Evolutionary conservation across 305 asterid species (phyloP), one percentile per base, ranked within the genome.

Genomic region (Fraxinus baroniana): DNA sequence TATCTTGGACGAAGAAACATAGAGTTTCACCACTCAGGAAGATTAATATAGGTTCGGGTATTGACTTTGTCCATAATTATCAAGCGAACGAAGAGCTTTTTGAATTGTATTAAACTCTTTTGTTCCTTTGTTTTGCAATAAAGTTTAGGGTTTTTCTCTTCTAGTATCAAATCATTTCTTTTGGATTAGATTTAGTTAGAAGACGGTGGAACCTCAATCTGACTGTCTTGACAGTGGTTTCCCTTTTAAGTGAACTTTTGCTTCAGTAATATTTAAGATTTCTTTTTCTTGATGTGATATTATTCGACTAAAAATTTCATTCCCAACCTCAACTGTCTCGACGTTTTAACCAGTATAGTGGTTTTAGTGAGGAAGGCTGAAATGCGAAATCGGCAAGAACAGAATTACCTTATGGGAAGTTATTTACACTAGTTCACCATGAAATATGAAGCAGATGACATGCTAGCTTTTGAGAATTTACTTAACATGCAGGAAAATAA

Each of bases 51-150:
- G 98, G 97, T 94, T 93, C 98, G 98, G 97, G 98, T 91, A 95
- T 93, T 93, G 98, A 95, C 98, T 81, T 68, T 97, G 97, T 35
- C 93, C 98, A 1, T 15, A 94, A 94, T 95, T 22, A 94, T 95
- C 84, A 95, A 94, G 84, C 94, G 18, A 86, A 87, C 88, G 81
- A 88, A 86, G 83, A 79, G 86, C 87, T 57, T 4, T 1, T 52
- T 81, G 71, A 79, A 49, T 83, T 30, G 18, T 74, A 26, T 72
- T 82, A 57, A 83, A 62, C 74, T 18, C 32, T 78, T 82, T 35
- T 82, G 79, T 79, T 79, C 77, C 57, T 39, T 66, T 74, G 22
- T 13, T 76, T 55, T 81, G 76, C 10, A 30, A 26, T 44, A 46
- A 39, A 72, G 28, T 1, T 9, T 79, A 74, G 81, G 39, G 66